These are phyloP conservation scores for Urochloa ruziziensis DNA, from an alignment of 176 grass and related monocot species.

Conservation along the genomic window DNA sequence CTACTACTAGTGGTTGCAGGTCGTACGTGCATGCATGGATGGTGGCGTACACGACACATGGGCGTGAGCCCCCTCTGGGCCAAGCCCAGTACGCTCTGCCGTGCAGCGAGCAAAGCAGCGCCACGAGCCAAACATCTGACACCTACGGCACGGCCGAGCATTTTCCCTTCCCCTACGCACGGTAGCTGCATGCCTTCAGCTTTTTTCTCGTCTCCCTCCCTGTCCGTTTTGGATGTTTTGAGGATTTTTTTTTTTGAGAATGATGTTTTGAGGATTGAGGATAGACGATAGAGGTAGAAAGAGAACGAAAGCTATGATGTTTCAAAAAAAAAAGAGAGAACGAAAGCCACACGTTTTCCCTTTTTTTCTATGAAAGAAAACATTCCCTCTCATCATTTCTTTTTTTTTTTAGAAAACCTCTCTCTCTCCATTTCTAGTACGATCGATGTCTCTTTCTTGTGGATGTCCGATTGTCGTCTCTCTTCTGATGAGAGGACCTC, in stretches of 20 bases:
- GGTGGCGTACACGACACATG: not conserved
- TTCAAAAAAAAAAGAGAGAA: too few species aligned
- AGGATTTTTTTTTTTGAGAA: too few species aligned
- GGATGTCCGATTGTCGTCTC: not conserved
- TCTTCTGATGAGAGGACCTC: not conserved
- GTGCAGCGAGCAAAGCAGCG: not conserved
- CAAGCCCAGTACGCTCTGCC: not conserved
- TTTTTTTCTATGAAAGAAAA: too few species aligned
- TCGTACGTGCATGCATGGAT: not conserved
- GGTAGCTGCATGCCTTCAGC: too few species aligned
- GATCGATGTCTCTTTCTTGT: not conserved
- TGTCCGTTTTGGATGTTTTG: not conserved
- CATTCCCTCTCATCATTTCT: too few species aligned
- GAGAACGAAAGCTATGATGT: too few species aligned
- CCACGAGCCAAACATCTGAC: constrained; percentile 5
- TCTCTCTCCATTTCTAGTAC: too few species aligned
- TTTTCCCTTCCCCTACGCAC: not conserved
- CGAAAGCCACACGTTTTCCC: too few species aligned
- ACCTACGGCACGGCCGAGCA: not conserved
- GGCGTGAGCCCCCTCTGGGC: not conserved
- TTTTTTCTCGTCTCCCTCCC: not conserved
- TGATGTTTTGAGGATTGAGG: too few species aligned
- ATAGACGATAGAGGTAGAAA: too few species aligned
- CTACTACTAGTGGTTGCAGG: not conserved
- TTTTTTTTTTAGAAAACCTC: too few species aligned